These are phyloP conservation scores for Nematocida parisii DNA, from an alignment of 371 early-diverging fungal species.

Conservation along the genomic window DNA sequence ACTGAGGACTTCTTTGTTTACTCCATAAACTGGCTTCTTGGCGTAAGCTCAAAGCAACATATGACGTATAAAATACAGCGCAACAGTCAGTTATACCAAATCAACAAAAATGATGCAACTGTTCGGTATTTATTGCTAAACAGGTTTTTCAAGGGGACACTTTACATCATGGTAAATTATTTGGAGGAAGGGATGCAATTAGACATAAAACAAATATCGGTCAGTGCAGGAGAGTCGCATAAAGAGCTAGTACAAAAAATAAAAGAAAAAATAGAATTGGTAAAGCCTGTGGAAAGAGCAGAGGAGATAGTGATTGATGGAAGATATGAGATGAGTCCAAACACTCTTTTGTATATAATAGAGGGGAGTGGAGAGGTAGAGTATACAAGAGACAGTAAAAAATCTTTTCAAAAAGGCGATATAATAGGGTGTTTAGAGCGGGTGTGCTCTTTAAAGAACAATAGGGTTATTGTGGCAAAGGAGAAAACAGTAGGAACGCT, in stretches of 20 bases:
- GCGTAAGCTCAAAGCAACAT: not conserved
- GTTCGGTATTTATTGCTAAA: slow-evolving; percentile 6
- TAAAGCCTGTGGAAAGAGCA: slow-evolving; percentile 1
- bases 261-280: not conserved
- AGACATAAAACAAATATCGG: slow-evolving; percentile 10
- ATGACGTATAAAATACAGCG: slow-evolving; percentile 19
- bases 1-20: slow-evolving; percentile 14
- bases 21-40: slow-evolving; percentile 2
- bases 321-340: not conserved
- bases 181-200: slow-evolving; percentile 6
- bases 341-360: slow-evolving; percentile 11
- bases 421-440: slow-evolving; percentile 1
- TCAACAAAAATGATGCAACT: not conserved
- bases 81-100: slow-evolving; percentile 33
- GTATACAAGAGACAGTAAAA: not conserved
- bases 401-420: not conserved
- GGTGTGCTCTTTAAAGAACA: not conserved
- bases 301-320: not conserved
- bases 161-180: slow-evolving; percentile 38
- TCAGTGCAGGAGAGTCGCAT: not conserved
- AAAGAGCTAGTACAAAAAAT: not conserved
- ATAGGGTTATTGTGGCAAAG: not conserved
- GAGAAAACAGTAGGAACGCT: not conserved
- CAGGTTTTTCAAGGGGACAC: slow-evolving; percentile 33
- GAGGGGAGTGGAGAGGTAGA: slow-evolving; percentile 1